These are phyloP conservation scores for Colletotrichum sublineola DNA, from an alignment of 2,329 filamentous ascomycete species.

Conservation along the genomic window DNA sequence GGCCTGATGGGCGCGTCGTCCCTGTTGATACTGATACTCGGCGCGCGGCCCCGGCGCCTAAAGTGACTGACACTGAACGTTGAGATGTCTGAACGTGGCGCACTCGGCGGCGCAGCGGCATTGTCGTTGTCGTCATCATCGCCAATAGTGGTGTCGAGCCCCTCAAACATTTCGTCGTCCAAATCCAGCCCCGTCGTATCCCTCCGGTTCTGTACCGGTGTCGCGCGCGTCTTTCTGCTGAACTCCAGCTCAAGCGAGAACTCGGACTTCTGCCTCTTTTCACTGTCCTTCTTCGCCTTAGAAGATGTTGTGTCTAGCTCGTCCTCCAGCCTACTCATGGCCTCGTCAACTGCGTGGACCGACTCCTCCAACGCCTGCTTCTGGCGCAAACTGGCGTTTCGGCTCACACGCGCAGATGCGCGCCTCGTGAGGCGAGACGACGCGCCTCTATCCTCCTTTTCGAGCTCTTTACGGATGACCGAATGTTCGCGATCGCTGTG, in stretches of 20 bases:
- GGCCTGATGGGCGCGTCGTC: conserved; percentile 66
- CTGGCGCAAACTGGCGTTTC: conserved; percentile 39
- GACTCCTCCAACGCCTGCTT: conserved; percentile 44
- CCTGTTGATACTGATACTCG: conserved; percentile 62
- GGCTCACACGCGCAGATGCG: conserved; percentile 37
- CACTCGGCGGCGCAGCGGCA: conserved; percentile 50
- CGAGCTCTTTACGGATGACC: conserved; percentile 45
- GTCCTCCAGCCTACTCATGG: conserved; percentile 52
- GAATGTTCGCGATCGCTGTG: conserved; percentile 53
- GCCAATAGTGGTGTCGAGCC: conserved; percentile 54
- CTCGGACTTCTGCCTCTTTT: conserved; percentile 47
- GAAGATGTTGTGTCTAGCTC: conserved; percentile 52
- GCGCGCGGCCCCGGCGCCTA: conserved; percentile 58
- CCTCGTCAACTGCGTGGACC: conserved; percentile 52
- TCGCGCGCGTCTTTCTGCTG: conserved; percentile 53
- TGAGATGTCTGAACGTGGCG: conserved; percentile 59
- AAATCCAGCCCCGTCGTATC: conserved; percentile 64
- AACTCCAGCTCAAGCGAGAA: conserved; percentile 55
- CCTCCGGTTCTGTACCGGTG: conserved; percentile 51
- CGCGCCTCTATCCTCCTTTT: conserved; percentile 5
- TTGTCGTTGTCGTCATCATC: conserved; percentile 59
- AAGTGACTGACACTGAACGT: conserved; percentile 62
- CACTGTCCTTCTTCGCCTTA: conserved; percentile 44
- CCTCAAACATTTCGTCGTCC: conserved; percentile 63
- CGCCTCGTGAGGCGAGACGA: conserved; percentile 4